Conservation (phyloP, 805 yeast genomes). For the Yarrowia sp. region DNA sequence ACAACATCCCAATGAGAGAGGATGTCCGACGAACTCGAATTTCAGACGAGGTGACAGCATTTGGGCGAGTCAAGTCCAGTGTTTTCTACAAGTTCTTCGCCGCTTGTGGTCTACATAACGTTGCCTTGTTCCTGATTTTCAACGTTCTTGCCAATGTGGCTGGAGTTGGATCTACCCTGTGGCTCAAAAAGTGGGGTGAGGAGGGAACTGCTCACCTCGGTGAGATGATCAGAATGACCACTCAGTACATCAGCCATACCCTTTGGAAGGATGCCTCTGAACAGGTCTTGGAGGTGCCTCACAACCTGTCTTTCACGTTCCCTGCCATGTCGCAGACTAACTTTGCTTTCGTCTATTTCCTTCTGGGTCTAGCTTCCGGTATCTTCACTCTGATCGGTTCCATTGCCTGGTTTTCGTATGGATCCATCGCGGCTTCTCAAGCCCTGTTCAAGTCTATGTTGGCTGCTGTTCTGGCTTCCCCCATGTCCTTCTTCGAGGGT, state of each 20-base stretch:
- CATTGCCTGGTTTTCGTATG: conserved; percentile 53
- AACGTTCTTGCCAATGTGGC: conserved; percentile 53
- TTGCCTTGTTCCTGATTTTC: conserved; percentile 36
- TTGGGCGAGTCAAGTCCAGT: conserved; percentile 46
- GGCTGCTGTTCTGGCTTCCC: conserved; percentile 70
- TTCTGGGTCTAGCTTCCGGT: conserved; percentile 54
- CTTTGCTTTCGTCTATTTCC: conserved; percentile 62
- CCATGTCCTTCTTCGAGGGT: conserved; percentile 92
- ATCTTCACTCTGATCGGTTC: conserved; percentile 54
- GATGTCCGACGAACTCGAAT: conserved; percentile 11
- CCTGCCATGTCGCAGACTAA: conserved; percentile 48
- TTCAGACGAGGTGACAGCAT: not conserved
- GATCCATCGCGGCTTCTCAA: conserved; percentile 32
- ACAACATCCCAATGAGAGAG: not conserved
- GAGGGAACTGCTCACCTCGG: conserved; percentile 50
- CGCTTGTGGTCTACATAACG: conserved; percentile 60
- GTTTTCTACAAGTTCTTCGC: conserved; percentile 71
- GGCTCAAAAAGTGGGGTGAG: conserved; percentile 93
- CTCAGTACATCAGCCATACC: not conserved
- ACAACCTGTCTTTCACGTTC: not conserved
- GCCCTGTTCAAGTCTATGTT: conserved; percentile 75
- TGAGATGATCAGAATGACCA: not conserved
- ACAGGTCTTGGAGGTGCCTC: not conserved
- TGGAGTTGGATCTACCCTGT: conserved; percentile 64
- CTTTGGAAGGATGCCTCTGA: not conserved